Evolutionary conservation across 352 stramenopile genomes (phyloP).

Genomic region (Globisporangium echinulatum): DNA sequence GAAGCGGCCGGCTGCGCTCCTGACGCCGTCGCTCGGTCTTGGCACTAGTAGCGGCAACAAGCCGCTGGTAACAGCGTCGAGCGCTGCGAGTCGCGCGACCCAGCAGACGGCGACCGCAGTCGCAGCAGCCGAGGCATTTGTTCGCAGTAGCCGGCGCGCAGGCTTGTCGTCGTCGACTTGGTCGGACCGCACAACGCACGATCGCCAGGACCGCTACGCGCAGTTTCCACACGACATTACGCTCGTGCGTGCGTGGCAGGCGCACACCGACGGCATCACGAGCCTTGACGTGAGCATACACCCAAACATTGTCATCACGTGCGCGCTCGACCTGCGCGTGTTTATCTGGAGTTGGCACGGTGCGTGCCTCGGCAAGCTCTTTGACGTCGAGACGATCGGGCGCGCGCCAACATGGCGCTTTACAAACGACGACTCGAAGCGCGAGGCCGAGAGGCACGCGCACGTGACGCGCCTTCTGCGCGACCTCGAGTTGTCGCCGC

Average conservation of each 20-base stretch:
- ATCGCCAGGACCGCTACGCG: neutral
- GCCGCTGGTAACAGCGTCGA: neutral
- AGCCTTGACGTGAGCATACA: constrained; percentile 51
- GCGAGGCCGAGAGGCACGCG: constrained; percentile 29
- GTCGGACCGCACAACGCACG: neutral
- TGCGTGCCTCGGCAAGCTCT: constrained; percentile 49
- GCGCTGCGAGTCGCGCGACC: constrained; percentile 9
- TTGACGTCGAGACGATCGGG: constrained; percentile 50
- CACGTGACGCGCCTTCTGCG: constrained; percentile 32
- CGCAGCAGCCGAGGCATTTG: constrained; percentile 38
- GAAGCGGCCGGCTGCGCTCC: constrained; percentile 13
- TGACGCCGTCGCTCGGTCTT: neutral
- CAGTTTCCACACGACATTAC: constrained; percentile 1
- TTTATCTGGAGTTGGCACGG: constrained; percentile 70
- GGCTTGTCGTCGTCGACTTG: neutral
- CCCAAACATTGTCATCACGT: constrained; percentile 58
- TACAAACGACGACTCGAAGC: constrained; percentile 42
- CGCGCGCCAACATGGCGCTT: constrained; percentile 41
- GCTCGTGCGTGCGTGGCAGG: constrained; percentile 29
- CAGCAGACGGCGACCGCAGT: constrained; percentile 24
- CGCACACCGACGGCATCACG: constrained; percentile 42
- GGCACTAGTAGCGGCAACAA: neutral
- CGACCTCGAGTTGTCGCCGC: constrained; percentile 41
- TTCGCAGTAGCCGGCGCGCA: constrained; percentile 9
- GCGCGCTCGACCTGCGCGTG: constrained; percentile 54